Evolutionary conservation across 2,329 filamentous ascomycete genomes (phyloP), one percentile per base, ranked within the genome.

Genomic region (Annulohypoxylon truncatum): DNA sequence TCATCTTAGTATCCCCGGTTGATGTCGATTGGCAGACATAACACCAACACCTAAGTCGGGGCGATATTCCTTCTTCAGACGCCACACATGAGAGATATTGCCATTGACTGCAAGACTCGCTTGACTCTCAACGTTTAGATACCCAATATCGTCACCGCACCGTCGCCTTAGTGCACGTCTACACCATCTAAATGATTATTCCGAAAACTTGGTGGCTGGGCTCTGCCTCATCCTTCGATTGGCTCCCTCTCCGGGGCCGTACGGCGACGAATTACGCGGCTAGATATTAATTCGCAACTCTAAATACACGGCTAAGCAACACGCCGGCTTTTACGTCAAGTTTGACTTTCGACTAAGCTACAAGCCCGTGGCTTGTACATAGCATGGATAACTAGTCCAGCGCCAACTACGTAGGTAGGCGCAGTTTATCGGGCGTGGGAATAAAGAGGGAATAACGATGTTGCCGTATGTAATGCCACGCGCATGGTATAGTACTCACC

Each of bases 231-330:
- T 55, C 52, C 52, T 55, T 29, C 47, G 48, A 53, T 40, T 65
- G 44, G 47, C 35, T 56, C 52, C 20, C 31, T 31, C 28, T 47
- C 50, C 57, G 47, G 47, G 48, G 18, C 28, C 13, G 7, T 46
- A 29, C 50, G 26, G 47, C 42, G 51, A 54, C 51, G 24, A 61
- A 69, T 64, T 51, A 66, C 59, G 58, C 55, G 56, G 63, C 66
- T 15, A 35, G 18, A 29, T 59, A 13, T 29, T 44, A 50, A 59
- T 22, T 50, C 44, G 26, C 50, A 62, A 66, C 31, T 54, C 28
- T 60, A 59, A 57, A 56, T 29, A 33, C 24, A 31, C 40, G 29
- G 20, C 56, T 57, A 20, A 31, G 33, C 50, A 13, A 35, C 40
- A 35, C 18, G 26, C 35, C 51, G 48, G 42, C 31, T 44, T 40